A percentile compares a stretch with the other conserved stretches of the same genome.
phyloP scores from a whole-genome alignment of 345 rosid species.

The Acer saccharum region DNA sequence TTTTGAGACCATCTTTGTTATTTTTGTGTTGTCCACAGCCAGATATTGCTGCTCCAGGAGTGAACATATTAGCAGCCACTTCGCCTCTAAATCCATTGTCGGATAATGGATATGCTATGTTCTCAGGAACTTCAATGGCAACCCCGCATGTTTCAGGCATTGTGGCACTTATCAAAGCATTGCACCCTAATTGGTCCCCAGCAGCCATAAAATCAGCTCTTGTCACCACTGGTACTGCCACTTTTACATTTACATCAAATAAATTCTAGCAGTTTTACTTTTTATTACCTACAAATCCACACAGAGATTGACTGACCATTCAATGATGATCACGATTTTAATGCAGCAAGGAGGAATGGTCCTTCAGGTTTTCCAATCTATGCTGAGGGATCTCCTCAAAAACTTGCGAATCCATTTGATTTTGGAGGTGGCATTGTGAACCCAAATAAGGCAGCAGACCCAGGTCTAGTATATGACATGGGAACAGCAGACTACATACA shows the following conservation, averaged over 20 bases:
- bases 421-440: conserved; percentile 64
- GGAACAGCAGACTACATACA: conserved; percentile 46
- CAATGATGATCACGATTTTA: neutral
- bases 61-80: conserved; percentile 64
- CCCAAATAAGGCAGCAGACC: conserved; percentile 53
- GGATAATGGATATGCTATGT: conserved; percentile 37
- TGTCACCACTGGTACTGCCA: conserved; percentile 53
- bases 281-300: conserved; percentile 6
- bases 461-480: conserved; percentile 70
- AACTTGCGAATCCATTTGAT: conserved; percentile 68
- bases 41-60: conserved; percentile 77
- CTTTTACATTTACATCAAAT: neutral
- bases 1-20: neutral
- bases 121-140: conserved; percentile 79
- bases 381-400: conserved; percentile 51
- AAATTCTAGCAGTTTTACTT: neutral
- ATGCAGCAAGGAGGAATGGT: conserved; percentile 44
- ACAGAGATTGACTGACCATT: neutral
- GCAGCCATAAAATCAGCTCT: conserved; percentile 70
- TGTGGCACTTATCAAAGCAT: conserved; percentile 43
- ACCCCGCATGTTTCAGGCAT: conserved; percentile 66
- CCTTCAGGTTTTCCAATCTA: conserved; percentile 53
- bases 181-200: conserved; percentile 70
- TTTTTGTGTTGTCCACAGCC: conserved; percentile 41
- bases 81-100: conserved; percentile 28